Percentiles rank a stretch among this genome's conserved stretches.
Evolutionary conservation across 2,329 filamentous ascomycete genomes (phyloP).

Genomic region (Neopestalotiopsis sp.): DNA sequence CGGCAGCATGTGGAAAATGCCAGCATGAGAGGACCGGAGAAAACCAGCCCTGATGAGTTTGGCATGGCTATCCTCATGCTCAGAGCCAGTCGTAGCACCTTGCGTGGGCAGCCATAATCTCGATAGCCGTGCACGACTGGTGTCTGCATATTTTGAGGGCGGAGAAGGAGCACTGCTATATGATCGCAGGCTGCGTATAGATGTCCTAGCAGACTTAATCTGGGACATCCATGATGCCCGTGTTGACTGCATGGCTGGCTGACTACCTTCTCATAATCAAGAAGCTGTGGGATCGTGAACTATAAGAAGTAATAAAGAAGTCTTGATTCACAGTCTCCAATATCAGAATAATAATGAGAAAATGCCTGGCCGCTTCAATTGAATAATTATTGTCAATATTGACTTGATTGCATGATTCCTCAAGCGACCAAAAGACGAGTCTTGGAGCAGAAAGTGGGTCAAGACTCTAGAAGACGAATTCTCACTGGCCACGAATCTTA

Average conservation of each 20-base stretch:
- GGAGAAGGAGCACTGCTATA: conserved; percentile 13
- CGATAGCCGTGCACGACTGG: conserved; percentile 57
- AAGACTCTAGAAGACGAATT: background rate
- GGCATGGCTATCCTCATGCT: conserved; percentile 68
- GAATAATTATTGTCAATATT: background rate
- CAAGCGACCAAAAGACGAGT: conserved; percentile 1
- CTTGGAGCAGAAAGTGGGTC: conserved; percentile 17
- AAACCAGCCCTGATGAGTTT: conserved; percentile 76
- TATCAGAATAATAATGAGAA: no score
- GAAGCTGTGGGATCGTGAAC: background rate
- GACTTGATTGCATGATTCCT: background rate
- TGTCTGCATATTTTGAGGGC: background rate
- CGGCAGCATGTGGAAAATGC: conserved; percentile 91
- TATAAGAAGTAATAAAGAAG: background rate
- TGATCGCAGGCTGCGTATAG: background rate
- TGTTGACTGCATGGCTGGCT: conserved; percentile 15
- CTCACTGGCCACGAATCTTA: background rate
- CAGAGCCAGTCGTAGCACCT: conserved; percentile 63
- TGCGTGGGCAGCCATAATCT: conserved; percentile 81
- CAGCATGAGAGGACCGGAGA: conserved; percentile 81
- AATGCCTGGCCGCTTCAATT: background rate
- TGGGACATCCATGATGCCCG: conserved; percentile 16
- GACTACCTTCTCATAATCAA: conserved; percentile 13
- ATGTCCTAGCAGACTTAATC: conserved; percentile 2
- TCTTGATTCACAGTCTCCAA: background rate